A percentile compares a stretch with the other conserved stretches of the same genome.
Evolutionary conservation across 345 rosid genomes (phyloP).

Genomic region (Gossypium australe): DNA sequence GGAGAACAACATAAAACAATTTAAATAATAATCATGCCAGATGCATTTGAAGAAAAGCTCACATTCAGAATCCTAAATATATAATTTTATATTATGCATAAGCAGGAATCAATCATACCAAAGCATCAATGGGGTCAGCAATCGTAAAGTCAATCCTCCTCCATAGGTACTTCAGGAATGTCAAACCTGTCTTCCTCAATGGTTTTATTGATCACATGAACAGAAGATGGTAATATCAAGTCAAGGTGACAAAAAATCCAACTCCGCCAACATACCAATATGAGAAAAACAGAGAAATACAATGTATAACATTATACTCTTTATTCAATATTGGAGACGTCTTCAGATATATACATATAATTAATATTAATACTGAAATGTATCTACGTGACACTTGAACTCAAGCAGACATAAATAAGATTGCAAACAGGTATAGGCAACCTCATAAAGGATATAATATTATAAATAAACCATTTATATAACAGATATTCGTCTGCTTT

Average conservation of each 20-base stretch:
- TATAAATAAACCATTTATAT: background rate
- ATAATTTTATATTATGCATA: background rate
- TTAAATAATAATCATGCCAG: too few species aligned
- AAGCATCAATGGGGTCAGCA: background rate
- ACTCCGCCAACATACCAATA: background rate
- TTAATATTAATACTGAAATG: background rate
- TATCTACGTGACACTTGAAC: background rate
- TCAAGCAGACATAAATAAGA: background rate
- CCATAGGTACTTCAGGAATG: conserved; percentile 98
- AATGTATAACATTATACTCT: background rate
- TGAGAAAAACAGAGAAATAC: background rate
- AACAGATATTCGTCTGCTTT: background rate
- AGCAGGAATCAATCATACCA: background rate
- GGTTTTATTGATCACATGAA: conserved; percentile 57
- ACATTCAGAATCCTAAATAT: background rate
- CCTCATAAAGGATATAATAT: too few species aligned
- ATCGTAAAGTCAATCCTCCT: conserved; percentile 57
- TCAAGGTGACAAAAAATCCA: conserved; percentile 44
- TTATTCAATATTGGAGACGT: background rate
- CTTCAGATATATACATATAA: background rate
- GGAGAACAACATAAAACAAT: background rate
- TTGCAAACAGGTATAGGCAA: background rate
- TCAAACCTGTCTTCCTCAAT: conserved; percentile 88
- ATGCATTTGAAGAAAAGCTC: background rate
- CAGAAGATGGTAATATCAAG: conserved; percentile 43